These are phyloP conservation scores for Colletotrichum musicola DNA, from an alignment of 2,329 filamentous ascomycete genomes.

Conservation along the genomic window DNA sequence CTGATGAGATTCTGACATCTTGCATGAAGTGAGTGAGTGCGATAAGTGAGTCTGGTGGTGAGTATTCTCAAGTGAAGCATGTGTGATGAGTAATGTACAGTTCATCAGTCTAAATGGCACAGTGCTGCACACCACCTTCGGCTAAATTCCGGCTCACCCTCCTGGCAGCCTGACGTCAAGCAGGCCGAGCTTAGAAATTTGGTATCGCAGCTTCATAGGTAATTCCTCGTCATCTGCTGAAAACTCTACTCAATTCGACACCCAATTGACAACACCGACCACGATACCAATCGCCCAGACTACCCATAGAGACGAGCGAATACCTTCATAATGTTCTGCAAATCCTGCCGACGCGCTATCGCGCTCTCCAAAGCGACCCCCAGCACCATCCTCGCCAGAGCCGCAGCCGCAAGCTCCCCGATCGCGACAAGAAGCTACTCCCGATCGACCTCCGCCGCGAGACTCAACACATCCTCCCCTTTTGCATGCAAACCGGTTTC, in stretches of 20 bases:
- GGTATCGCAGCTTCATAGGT: slow-evolving; percentile 11
- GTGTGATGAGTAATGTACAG: slow-evolving; percentile 4
- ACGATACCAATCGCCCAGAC: too few relatives aligned
- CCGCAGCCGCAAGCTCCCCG: slow-evolving; percentile 54
- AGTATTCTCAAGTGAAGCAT: slow-evolving; percentile 4
- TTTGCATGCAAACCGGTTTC: not conserved
- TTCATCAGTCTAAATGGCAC: not conserved
- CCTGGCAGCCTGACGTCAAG: slow-evolving; percentile 19
- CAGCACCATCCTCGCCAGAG: slow-evolving; percentile 15
- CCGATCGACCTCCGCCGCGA: not conserved
- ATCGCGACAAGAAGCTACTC: slow-evolving; percentile 51
- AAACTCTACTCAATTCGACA: not conserved
- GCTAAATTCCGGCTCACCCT: slow-evolving; percentile 1
- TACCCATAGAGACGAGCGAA: not conserved
- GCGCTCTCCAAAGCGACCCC: slow-evolving; percentile 26
- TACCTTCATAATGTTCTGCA: slow-evolving; percentile 35
- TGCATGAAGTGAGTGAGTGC: not conserved
- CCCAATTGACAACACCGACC: too few relatives aligned
- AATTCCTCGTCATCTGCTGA: not conserved
- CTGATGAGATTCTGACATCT: not conserved
- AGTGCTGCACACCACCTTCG: not conserved
- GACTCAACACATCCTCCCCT: not conserved
- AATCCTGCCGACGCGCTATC: slow-evolving; percentile 37
- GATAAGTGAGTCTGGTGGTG: not conserved
- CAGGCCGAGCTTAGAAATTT: slow-evolving; percentile 33